Conservation (phyloP, 345 rosid genomes). For the Pugionium cornutum region DNA sequence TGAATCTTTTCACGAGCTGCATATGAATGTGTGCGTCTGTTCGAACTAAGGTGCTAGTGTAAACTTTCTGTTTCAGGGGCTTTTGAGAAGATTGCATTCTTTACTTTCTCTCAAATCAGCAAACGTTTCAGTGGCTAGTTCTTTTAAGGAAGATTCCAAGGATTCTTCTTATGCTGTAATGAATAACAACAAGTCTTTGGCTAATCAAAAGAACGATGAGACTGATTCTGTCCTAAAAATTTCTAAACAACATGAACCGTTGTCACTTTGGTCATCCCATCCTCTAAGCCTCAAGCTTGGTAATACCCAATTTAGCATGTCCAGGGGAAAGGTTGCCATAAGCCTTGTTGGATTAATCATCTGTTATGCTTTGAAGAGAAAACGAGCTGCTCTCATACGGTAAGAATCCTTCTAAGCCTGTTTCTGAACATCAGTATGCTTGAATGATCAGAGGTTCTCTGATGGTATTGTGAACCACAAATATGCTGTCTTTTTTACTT, state of each 20-base stretch:
- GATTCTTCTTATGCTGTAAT: constrained; percentile 30
- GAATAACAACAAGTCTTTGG: constrained; percentile 40
- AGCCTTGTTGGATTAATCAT: constrained; percentile 57
- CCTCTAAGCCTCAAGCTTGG: constrained; percentile 61
- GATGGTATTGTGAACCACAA: neutral
- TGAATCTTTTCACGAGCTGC: constrained; percentile 14
- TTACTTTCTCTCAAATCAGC: constrained; percentile 47
- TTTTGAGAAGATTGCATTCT: constrained; percentile 75
- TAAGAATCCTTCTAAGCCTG: constrained; percentile 37
- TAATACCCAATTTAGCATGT: constrained; percentile 42
- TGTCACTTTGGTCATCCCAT: constrained; percentile 58
- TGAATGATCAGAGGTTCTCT: constrained; percentile 1
- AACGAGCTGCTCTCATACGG: constrained; percentile 55
- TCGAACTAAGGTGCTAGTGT: constrained; percentile 4
- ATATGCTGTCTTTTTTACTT: constrained; percentile 1
- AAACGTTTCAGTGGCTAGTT: constrained; percentile 35
- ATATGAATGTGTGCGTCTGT: constrained; percentile 10
- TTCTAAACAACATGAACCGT: constrained; percentile 37
- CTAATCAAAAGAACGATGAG: constrained; percentile 11
- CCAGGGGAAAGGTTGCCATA: constrained; percentile 57
- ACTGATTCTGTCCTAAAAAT: constrained; percentile 39
- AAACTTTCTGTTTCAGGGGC: constrained; percentile 47
- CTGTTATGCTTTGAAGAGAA: constrained; percentile 53
- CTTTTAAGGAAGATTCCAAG: constrained; percentile 37
- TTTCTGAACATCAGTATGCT: neutral